These are phyloP conservation scores for Albatrellus ellisii DNA, from an alignment of 768 basidiomycete genomes.

Conservation along the genomic window DNA sequence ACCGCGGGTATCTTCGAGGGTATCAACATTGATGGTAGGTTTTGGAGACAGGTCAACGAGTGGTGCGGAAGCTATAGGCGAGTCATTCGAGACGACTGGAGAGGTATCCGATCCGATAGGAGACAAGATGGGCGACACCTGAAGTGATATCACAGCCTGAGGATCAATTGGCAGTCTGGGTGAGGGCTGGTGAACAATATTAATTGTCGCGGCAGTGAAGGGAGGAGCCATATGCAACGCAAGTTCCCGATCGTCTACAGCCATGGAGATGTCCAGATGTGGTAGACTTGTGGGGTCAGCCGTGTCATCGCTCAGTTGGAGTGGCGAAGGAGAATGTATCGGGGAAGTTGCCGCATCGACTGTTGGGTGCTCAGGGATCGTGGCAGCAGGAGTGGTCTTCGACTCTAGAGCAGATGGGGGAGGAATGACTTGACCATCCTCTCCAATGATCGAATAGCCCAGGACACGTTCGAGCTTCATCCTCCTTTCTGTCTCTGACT, in stretches of 20 bases:
- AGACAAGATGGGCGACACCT: not conserved
- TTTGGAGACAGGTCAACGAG: not conserved
- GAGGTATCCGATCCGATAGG: not conserved
- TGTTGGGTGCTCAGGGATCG: not conserved
- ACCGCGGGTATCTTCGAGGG: no score
- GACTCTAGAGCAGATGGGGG: slow-evolving; percentile 1
- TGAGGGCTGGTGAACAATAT: not conserved
- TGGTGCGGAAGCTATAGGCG: not conserved
- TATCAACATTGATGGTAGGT: not conserved
- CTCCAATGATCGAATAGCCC: slow-evolving; percentile 5
- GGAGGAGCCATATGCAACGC: not conserved
- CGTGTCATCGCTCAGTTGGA: not conserved
- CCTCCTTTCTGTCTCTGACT: slow-evolving; percentile 38
- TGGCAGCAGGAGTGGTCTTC: not conserved
- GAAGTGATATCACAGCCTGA: not conserved
- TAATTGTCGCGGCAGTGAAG: not conserved
- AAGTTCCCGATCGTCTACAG: not conserved
- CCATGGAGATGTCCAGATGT: not conserved
- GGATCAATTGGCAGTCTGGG: not conserved
- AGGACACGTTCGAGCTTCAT: slow-evolving; percentile 28
- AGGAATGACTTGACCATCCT: slow-evolving; percentile 3
- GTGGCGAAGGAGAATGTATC: slow-evolving; percentile 1
- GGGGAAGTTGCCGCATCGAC: slow-evolving; percentile 12
- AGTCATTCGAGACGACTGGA: not conserved
- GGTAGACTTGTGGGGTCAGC: not conserved